Evolutionary conservation across 1,139 yeast genomes (phyloP).

Genomic region (Sugiyamaella xylanicola): DNA sequence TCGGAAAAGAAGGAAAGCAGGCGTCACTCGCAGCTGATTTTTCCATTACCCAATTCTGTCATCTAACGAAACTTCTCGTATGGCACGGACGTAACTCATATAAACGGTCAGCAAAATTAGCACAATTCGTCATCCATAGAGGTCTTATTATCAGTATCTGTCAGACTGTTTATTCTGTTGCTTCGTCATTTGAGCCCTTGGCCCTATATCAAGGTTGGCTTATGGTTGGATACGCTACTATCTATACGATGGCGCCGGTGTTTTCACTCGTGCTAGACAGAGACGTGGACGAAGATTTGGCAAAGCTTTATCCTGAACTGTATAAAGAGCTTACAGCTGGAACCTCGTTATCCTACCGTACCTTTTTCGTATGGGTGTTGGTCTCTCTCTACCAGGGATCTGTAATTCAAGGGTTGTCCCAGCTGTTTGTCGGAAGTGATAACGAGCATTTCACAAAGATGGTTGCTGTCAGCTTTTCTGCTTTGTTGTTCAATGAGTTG

Average conservation of each 20-base stretch:
- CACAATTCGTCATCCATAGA: conserved; percentile 95
- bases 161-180: conserved; percentile 88
- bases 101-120: conserved; percentile 89
- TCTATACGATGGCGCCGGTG: conserved; percentile 98
- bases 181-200: conserved; percentile 86
- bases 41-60: conserved; percentile 89
- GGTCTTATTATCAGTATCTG: conserved; percentile 95
- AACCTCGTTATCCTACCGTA: conserved; percentile 76
- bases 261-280: conserved; percentile 88
- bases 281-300: conserved; percentile 88
- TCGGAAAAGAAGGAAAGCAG: conserved; percentile 97
- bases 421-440: conserved; percentile 67
- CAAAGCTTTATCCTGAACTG: conserved; percentile 89
- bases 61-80: conserved; percentile 76
- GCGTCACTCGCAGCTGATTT: conserved; percentile 98
- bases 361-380: conserved; percentile 89
- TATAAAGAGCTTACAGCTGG: conserved; percentile 92
- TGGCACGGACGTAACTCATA: conserved; percentile 99
- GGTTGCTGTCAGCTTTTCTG: conserved; percentile 84
- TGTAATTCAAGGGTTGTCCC: conserved; percentile 76
- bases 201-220: conserved; percentile 95
- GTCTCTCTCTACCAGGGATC: conserved; percentile 88
- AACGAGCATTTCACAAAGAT: conserved; percentile 59
- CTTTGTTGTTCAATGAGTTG: conserved; percentile 80
- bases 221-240: conserved; percentile 97